Conservation (phyloP, 208 protist genomes). For the Novymonas esmeraldas region DNA sequence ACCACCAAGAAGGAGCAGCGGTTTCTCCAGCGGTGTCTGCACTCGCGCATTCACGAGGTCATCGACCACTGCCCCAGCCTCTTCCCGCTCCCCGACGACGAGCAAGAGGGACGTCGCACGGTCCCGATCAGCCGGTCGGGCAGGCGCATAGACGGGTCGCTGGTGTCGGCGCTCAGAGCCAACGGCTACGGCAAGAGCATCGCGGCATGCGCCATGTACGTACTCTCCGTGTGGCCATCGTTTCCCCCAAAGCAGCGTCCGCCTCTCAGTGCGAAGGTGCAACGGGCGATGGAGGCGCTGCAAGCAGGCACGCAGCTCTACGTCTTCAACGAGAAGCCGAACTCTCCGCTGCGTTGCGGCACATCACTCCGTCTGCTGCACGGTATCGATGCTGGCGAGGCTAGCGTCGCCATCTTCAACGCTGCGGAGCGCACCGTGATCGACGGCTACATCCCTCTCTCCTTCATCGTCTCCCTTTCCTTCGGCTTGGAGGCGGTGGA, state of each 20-base stretch:
- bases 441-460: conserved; percentile 60
- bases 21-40: conserved; percentile 25
- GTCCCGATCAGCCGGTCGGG: no score
- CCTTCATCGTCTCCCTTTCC: conserved; percentile 41
- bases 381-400: conserved; percentile 43
- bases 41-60: conserved; percentile 19
- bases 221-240: conserved; percentile 58
- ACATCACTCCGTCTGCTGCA: conserved; percentile 48
- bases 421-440: conserved; percentile 24
- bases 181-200: conserved; percentile 35
- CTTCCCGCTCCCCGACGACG: conserved; percentile 7
- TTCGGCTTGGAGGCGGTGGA: conserved; percentile 43
- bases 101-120: not conserved
- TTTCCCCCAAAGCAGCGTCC: conserved; percentile 36
- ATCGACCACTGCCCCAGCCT: conserved; percentile 19
- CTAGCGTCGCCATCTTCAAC: conserved; percentile 58
- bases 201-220: conserved; percentile 34
- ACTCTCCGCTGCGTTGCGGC: conserved; percentile 36
- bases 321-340: conserved; percentile 50
- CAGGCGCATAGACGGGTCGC: conserved; percentile 2
- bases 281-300: conserved; percentile 35
- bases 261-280: conserved; percentile 31
- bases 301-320: conserved; percentile 42
- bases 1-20: conserved; percentile 48
- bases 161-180: conserved; percentile 3